Evolutionary conservation across 1,284 basidiomycete species (phyloP), one percentile per base, ranked within the genome.

Genomic region (Sanguinoderma infundibulare): DNA sequence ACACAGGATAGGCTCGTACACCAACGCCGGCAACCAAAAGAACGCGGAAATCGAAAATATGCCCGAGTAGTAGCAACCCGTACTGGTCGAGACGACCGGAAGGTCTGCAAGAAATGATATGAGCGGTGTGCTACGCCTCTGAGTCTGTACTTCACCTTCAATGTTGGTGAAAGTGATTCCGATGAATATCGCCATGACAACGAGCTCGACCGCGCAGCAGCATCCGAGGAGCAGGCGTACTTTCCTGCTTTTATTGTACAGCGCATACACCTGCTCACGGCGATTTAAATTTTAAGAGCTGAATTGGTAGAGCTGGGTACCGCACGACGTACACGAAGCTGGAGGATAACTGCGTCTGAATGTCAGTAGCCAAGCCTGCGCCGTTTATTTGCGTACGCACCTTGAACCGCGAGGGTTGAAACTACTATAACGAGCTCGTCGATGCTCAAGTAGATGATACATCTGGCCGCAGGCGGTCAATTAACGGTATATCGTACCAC

Each of bases 1-100:
- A 32, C 67, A 72, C 32, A 74, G 61, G 17, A 73, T 59, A 1
- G 71, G 72, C 44, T 74, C 72, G 20, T 66, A 67, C 5, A 72
- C 39, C 8, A 74, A 58, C 3, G 68, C 70, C 26, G 73, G 71
- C 1, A 69, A 59, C 69, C 72, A 74, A 53, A 74, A 69, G 2
- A 72, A 52, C 0, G 70, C 67, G 4, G 72, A 71, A 14, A 68
- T 36, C 4, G 60, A 65, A 20, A 67, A 54, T 24, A 73, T 51
- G 9, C 65, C 68, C 9, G 61, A 57, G 53, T 72, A 73, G 15
- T 65, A 64, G 57, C 73, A 74, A 24, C 72, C 72, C 0, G 64
- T 69, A 14, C 67, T 56, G 1, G 73, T 72, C 1, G 72, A 70
- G 12, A 70, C 57, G 28, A 73, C 61, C 3, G 72, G 70, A 3